Evolutionary conservation across 257 asterid species (phyloP), one percentile per base, ranked within the genome.

Genomic region (Perilla frutescens): DNA sequence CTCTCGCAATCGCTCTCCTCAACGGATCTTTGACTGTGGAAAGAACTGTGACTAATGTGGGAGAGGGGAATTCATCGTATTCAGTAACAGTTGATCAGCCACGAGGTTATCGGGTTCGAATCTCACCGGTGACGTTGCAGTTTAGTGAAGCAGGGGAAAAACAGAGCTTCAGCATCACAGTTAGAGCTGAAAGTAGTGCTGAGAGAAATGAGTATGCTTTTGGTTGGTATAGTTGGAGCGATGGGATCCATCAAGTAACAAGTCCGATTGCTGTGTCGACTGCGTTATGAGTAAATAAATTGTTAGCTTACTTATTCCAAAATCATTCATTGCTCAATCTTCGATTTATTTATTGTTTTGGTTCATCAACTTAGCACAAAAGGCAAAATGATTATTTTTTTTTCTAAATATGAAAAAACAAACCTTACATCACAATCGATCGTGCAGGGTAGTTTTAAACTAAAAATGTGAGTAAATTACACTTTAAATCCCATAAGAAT

Each of bases 21-120:
- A 65, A 41, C 4, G 86, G 85, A 14, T 12, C 71, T 10, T 5
- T 63, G 32, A 76, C 78, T 0, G 87, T 86, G 8, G 41, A 9
- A 3, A 84, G 95, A 78, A 77, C 79, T 0, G 90, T 86, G 3
- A 88, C 87, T 5, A 86, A 86, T 37, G 95, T 88, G 1, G 95
- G 91, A 2, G 2, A 3, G 1, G 57, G 12, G 6, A 73, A 56
- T 0, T 47, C 75, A 2, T 60, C 79, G 1, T 88, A 82, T 15
- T n/a, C 68, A 0, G 75, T 77, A 3, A 53, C 47, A 2, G 26
- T 83, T 3, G 20, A 13, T 3, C 59, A 76, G 34, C 93, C 93
- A 0, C 48, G 15, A 0, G 87, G 88, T 43, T 85, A 62, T 56
- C 20, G 8, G 0, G 79, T 85, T 26, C 54, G 56, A n/a, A 70